Evolutionary conservation across 2,329 filamentous ascomycete species (phyloP).

Genomic region (Madurella mycetomatis): DNA sequence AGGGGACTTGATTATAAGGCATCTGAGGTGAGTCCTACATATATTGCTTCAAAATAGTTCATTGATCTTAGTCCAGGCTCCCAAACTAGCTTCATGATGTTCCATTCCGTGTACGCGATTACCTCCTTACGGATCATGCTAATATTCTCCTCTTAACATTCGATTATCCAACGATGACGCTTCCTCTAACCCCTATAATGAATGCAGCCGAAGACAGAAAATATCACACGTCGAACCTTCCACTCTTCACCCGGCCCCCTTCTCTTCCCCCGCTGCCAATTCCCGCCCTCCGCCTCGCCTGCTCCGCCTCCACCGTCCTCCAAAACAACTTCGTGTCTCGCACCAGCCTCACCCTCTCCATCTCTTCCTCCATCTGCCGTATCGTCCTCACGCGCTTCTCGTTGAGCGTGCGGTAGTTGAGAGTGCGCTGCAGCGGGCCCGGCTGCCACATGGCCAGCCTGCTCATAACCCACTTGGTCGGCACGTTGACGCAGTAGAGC

Average conservation of each 20-base stretch:
- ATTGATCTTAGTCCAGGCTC: too few species aligned
- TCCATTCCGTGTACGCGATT: too few species aligned
- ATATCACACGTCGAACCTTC: conserved; percentile 4
- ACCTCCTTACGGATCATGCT: too few species aligned
- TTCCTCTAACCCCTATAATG: too few species aligned
- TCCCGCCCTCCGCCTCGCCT: conserved; percentile 4
- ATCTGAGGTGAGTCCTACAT: too few species aligned
- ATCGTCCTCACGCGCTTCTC: conserved; percentile 10
- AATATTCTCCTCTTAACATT: too few species aligned
- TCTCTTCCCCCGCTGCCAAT: background rate
- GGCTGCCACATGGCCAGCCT: conserved; percentile 7
- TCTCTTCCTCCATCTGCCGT: conserved; percentile 12
- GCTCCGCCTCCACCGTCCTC: conserved; percentile 10
- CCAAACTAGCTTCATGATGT: too few species aligned
- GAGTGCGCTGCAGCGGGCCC: background rate
- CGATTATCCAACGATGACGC: too few species aligned
- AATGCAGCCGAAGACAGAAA: too few species aligned
- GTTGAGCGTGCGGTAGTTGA: conserved; percentile 12
- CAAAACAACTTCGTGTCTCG: conserved; percentile 14
- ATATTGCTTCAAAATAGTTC: too few species aligned
- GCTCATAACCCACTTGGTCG: conserved; percentile 10
- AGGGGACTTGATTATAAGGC: too few species aligned
- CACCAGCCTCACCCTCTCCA: conserved; percentile 8
- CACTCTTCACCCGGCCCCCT: conserved; percentile 4
- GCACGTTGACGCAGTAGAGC: conserved; percentile 14